Evolutionary conservation across 1,284 basidiomycete species (phyloP), one percentile per base, ranked within the genome.

Genomic region (Fomes fomentarius): DNA sequence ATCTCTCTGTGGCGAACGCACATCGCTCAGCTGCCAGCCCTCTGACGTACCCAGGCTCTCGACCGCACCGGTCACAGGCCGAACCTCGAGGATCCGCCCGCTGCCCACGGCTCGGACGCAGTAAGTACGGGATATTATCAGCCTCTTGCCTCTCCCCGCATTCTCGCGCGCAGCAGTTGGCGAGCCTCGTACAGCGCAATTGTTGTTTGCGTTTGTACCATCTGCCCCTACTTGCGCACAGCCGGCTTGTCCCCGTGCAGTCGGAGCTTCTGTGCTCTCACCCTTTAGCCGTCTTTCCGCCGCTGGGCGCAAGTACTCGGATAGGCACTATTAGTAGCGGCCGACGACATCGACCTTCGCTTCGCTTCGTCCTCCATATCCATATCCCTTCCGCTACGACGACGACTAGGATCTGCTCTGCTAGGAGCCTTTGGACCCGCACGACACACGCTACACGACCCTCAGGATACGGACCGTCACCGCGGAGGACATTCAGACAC

Each of bases 1-100:
- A 31, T 31, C 30, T 17, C 10, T 17, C 34, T 37, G 35, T 30
- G 35, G 35, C 14, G 35, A 37, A 17, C 35, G 35, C 35, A 37
- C 35, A 37, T 37, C 35, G 35, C 35, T 37, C 35, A 37, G 15
- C 35, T 37, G 35, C 35, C 35, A 14, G 9, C 3, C n/a, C 35
- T 15, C 15, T 8, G 15, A 8, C 15, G 9, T 17, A 8, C 35
- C n/a, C n/a, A n/a, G n/a, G n/a, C n/a, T n/a, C n/a, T n/a, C n/a
- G n/a, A 30, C 25, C 40, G 53, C 44, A 17, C 21, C 37, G 37
- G 52, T 60, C 54, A 54, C 51, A 60, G n/a, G n/a, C n/a, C n/a
- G n/a, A n/a, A n/a, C n/a, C n/a, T n/a, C n/a, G n/a, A n/a, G 58
- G 58, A 52, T 60, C 58, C 54, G 54, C 48, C 51, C 58, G 50